Conservation (phyloP, 352 stramenopile species). For the Phytophthora multivora region DNA sequence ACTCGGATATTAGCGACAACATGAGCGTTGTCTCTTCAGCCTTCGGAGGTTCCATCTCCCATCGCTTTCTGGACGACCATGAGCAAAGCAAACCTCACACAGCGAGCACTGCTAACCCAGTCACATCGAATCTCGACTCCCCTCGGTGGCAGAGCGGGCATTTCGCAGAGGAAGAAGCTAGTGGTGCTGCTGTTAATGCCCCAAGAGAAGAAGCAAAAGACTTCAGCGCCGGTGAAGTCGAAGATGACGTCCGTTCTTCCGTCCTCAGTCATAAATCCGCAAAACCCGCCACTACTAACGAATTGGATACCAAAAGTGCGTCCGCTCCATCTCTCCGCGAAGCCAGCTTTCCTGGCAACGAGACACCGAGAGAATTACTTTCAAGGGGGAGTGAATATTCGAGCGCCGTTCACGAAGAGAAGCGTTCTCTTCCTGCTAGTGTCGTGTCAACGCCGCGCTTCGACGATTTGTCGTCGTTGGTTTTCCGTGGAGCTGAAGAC, state of each 20-base stretch:
- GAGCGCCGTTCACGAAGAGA: constrained; percentile 10
- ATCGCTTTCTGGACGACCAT: constrained; percentile 15
- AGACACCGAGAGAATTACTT: constrained; percentile 22
- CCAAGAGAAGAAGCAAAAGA: constrained; percentile 6
- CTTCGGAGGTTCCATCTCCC: constrained; percentile 18
- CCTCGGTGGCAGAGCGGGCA: constrained; percentile 22
- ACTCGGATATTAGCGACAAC: constrained; percentile 28
- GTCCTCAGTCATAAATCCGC: constrained; percentile 5
- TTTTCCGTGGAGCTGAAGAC: constrained; percentile 29
- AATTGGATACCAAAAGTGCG: constrained; percentile 18
- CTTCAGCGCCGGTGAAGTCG: constrained; percentile 9
- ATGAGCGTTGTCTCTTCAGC: constrained; percentile 27
- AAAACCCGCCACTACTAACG: constrained; percentile 16
- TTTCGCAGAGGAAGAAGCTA: constrained; percentile 15
- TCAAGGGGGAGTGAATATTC: constrained; percentile 18
- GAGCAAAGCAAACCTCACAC: constrained; percentile 15
- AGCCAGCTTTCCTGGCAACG: constrained; percentile 20
- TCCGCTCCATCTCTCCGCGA: constrained; percentile 11
- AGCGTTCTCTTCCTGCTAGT: constrained; percentile 22
- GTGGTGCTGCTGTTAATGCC: neutral
- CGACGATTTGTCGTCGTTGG: constrained; percentile 43
- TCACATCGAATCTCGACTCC: constrained; percentile 11
- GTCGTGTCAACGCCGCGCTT: constrained; percentile 12
- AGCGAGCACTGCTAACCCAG: neutral
- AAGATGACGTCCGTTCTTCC: constrained; percentile 14